A percentile compares a stretch with the other conserved stretches of the same genome.
phyloP scores from a whole-genome alignment of 2,329 filamentous ascomycete genomes.

The Claviceps purpurea region DNA sequence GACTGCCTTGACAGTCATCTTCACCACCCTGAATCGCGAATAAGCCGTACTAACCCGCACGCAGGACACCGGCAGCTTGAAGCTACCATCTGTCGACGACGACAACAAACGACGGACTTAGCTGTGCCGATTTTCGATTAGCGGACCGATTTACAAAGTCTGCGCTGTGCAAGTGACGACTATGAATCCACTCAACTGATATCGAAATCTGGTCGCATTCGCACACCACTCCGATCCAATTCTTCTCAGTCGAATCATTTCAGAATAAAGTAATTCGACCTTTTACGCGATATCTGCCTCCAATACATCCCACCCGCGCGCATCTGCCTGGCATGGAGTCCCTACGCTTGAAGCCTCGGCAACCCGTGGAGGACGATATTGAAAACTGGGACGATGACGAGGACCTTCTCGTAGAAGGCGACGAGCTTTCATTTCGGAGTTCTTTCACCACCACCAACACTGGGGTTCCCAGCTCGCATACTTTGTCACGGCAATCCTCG shows the following conservation, averaged over 20 bases:
- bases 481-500: slow-evolving; percentile 11
- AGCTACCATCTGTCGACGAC: neutral
- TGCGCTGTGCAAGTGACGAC: slow-evolving; percentile 5
- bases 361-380: slow-evolving; percentile 45
- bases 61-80: neutral
- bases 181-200: slow-evolving; percentile 12
- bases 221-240: neutral
- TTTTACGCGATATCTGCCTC: neutral
- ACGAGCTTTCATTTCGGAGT: slow-evolving; percentile 48
- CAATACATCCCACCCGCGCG: slow-evolving; percentile 6
- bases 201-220: slow-evolving; percentile 2
- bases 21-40: neutral
- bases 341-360: slow-evolving; percentile 37
- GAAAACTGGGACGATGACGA: slow-evolving; percentile 74
- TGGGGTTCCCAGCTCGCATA: slow-evolving; percentile 4
- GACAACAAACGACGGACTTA: neutral
- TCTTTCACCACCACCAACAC: slow-evolving; percentile 26
- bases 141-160: neutral
- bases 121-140: neutral
- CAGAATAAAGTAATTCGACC: neutral
- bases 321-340: slow-evolving; percentile 33
- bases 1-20: neutral
- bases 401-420: slow-evolving; percentile 51
- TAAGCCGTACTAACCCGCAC: neutral
- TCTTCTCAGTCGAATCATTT: neutral